Conservation (phyloP, 352 stramenopile species). For the Globisporangium polare region DNA sequence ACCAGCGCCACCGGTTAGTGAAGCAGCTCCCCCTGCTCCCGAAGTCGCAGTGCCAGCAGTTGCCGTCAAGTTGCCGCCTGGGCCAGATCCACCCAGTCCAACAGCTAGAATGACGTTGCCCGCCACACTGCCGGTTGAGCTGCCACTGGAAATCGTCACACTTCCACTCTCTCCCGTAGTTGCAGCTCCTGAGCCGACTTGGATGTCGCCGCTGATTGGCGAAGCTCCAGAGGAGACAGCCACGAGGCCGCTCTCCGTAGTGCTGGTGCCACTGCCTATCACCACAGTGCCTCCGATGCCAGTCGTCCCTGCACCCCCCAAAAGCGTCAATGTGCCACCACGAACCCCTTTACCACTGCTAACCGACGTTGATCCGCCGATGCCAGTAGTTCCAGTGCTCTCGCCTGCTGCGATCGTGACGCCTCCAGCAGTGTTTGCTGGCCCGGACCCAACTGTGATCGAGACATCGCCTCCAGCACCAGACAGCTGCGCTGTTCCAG, state of each 20-base stretch:
- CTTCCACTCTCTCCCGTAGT: constrained; percentile 30
- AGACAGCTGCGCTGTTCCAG: constrained; percentile 20
- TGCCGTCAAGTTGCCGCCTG: constrained; percentile 7
- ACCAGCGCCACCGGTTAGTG: constrained; percentile 29
- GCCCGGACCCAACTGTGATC: constrained; percentile 27
- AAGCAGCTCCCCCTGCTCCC: constrained; percentile 24
- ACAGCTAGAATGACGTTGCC: constrained; percentile 34
- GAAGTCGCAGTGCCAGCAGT: constrained; percentile 13
- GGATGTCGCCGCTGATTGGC: constrained; percentile 18
- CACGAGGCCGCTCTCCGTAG: constrained; percentile 19
- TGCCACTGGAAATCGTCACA: constrained; percentile 37
- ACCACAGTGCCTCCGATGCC: constrained; percentile 34
- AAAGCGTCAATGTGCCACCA: constrained; percentile 33
- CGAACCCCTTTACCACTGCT: constrained; percentile 24
- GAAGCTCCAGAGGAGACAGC: constrained; percentile 18
- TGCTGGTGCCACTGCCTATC: constrained; percentile 39
- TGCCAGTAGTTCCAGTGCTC: constrained; percentile 24
- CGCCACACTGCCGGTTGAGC: constrained; percentile 24
- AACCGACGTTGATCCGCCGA: constrained; percentile 15
- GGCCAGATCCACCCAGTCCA: constrained; percentile 17
- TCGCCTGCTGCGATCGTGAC: constrained; percentile 36
- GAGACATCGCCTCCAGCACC: constrained; percentile 31
- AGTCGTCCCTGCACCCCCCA: constrained; percentile 32
- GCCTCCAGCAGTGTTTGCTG: constrained; percentile 22
- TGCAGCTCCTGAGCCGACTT: constrained; percentile 26